Percentiles rank a stretch among this genome's conserved stretches.
Conservation (phyloP, 495 filamentous ascomycete species). For the Corynascus novoguineensis region DNA sequence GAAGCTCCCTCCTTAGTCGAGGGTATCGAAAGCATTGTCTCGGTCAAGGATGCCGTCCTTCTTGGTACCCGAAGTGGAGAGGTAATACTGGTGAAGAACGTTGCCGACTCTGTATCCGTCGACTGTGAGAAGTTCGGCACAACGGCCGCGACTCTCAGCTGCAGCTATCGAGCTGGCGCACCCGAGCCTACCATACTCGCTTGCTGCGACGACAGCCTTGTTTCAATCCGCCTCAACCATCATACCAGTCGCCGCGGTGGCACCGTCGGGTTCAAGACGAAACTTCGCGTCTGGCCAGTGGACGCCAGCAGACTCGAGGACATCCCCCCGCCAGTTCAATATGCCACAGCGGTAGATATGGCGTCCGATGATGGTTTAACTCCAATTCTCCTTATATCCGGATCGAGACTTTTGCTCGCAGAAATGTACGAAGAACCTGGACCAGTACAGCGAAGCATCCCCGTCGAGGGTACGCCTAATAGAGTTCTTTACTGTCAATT, state of each 20-base stretch:
- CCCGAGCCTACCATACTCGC: constrained; percentile 20
- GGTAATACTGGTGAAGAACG: constrained; percentile 32
- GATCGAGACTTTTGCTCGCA: constrained; percentile 45
- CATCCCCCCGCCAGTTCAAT: constrained; percentile 28
- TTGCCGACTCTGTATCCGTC: constrained; percentile 3
- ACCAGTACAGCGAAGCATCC: constrained; percentile 48
- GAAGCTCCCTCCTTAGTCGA: constrained; percentile 14
- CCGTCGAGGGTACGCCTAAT: constrained; percentile 44
- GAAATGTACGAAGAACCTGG: constrained; percentile 43
- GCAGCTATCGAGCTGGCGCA: not conserved
- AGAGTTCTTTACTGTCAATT: constrained; percentile 49
- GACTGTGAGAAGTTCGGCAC: constrained; percentile 27
- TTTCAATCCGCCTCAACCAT: constrained; percentile 10
- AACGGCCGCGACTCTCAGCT: constrained; percentile 22
- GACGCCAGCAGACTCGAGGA: constrained; percentile 32
- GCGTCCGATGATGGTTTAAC: constrained; percentile 23
- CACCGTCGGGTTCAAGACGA: constrained; percentile 11
- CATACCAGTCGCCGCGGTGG: not conserved
- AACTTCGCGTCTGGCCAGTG: constrained; percentile 36
- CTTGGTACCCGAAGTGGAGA: constrained; percentile 43
- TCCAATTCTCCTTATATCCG: constrained; percentile 37
- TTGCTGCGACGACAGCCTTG: constrained; percentile 28
- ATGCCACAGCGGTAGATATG: constrained; percentile 27
- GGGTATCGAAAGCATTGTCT: constrained; percentile 35
- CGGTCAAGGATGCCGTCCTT: constrained; percentile 20